Evolutionary conservation across 2,329 filamentous ascomycete genomes (phyloP), one percentile per base, ranked within the genome.

Genomic region (Phoma sp.): DNA sequence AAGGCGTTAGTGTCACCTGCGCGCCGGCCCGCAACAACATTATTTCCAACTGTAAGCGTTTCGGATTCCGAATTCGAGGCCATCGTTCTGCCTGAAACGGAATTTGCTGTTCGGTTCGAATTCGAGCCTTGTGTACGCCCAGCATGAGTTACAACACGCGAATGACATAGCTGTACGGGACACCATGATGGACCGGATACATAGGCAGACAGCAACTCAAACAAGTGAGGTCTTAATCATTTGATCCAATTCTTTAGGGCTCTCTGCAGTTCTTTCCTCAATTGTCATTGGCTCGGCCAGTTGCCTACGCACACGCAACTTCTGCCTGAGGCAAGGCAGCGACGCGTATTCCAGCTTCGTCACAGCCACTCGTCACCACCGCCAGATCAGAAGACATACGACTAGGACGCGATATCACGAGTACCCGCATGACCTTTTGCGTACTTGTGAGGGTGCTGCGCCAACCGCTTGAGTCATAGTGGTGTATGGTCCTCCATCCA

Each of bases 301-400:
- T 7, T 35, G 7, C 6, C 13, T n/a, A 17, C 13, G 35, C 39
- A 22, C 15, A 24, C 22, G 8, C 27, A 2, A 4, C 38, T 21
- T 35, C 51, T 48, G 51, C 51, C 44, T 48, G 33, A 54, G 51
- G 44, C 51, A 43, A n/a, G 51, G 44, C 39, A 48, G n/a, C 39
- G 22, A 40, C 44, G 32, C 51, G 43, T 46, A 49, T 6, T 27
- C 41, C 10, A 19, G 51, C 51, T 44, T 48, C 39, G 51, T 48
- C 51, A 38, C 43, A 38, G 25, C 17, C 21, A 27, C 29, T 7
- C 41, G 24, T 37, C 41, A 19, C 29, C 15, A 24, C 12, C 17
- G 10, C 32, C 22, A 2, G 1, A 31, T 36, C 6, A n/a, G 8
- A 29, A 0, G 17, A 43, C 29, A 5, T 37, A 36, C 50, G 50